Percentiles rank a stretch among this genome's conserved stretches.
phyloP scores from a whole-genome alignment of 257 asterid genomes.

The Verbena officinalis region DNA sequence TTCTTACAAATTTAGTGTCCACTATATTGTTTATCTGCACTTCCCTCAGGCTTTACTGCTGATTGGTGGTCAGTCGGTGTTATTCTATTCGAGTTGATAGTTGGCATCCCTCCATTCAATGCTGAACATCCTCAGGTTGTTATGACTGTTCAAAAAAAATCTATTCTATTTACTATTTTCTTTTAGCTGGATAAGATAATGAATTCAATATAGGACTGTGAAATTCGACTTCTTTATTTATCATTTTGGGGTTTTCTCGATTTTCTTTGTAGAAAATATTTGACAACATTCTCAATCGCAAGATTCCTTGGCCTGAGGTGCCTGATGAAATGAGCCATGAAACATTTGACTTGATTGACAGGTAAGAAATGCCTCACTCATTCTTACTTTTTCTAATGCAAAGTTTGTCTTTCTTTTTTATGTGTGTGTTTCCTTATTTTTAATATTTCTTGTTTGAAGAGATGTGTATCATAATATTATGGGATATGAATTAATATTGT shows the following conservation, averaged over 20 bases:
- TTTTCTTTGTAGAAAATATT: conserved; percentile 72
- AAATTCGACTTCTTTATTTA: conserved; percentile 8
- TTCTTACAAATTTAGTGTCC: conserved; percentile 5
- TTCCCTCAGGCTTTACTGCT: conserved; percentile 77
- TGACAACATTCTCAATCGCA: conserved; percentile 92
- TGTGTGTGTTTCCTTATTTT: neutral
- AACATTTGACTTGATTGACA: conserved; percentile 84
- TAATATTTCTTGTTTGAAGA: conserved; percentile 9
- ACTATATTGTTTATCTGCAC: conserved; percentile 26
- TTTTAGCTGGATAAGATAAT: conserved; percentile 14
- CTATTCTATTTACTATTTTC: conserved; percentile 8
- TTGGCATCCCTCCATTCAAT: conserved; percentile 98
- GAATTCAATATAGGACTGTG: conserved; percentile 11
- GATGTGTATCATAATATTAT: neutral
- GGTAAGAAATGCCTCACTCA: conserved; percentile 51
- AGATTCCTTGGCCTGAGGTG: conserved; percentile 92
- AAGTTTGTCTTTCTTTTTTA: neutral
- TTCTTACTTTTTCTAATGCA: conserved; percentile 20
- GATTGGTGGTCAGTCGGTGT: conserved; percentile 99
- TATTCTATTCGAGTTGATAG: conserved; percentile 90
- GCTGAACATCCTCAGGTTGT: conserved; percentile 99
- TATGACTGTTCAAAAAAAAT: conserved; percentile 26
- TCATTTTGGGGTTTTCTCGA: neutral
- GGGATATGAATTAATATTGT: neutral
- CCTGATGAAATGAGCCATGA: conserved; percentile 93